These are phyloP conservation scores for Ganoderma meredithae DNA, from an alignment of 1,284 basidiomycete genomes.

Conservation along the genomic window DNA sequence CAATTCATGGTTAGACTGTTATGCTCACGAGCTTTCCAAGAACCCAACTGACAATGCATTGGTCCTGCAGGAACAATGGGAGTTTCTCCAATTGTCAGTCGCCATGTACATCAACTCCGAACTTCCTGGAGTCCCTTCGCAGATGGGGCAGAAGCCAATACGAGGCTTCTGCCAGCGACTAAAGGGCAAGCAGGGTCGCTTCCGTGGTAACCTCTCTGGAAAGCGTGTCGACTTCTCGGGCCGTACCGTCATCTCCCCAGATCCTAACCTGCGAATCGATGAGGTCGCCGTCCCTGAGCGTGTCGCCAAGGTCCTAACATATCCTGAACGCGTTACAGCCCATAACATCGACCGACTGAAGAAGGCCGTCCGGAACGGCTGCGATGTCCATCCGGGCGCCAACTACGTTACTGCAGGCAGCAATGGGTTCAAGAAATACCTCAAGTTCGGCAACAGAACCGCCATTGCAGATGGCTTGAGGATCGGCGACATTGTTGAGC, in stretches of 20 bases:
- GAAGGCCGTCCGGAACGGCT: conserved; percentile 87
- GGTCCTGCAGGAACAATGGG: conserved; percentile 90
- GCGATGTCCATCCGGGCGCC: conserved; percentile 94
- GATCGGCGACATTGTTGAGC: conserved; percentile 91
- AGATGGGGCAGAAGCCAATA: conserved; percentile 89
- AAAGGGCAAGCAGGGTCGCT: conserved; percentile 99
- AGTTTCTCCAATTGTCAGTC: conserved; percentile 93
- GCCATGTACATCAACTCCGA: conserved; percentile 99
- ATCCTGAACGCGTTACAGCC: conserved; percentile 93
- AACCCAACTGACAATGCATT: conserved; percentile 25
- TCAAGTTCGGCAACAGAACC: conserved; percentile 82
- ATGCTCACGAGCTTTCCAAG: conserved; percentile 15
- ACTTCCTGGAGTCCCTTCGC: conserved; percentile 89
- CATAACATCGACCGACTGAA: conserved; percentile 90
- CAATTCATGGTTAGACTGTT: conserved; percentile 80
- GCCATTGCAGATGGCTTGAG: conserved; percentile 81
- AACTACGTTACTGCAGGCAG: conserved; percentile 90
- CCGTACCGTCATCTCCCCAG: conserved; percentile 98
- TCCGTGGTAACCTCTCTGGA: conserved; percentile 97
- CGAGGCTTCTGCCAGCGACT: conserved; percentile 97
- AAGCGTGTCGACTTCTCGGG: conserved; percentile 99
- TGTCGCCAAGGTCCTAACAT: conserved; percentile 95
- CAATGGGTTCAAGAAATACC: conserved; percentile 84
- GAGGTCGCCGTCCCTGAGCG: conserved; percentile 98
- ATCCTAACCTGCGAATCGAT: conserved; percentile 97